These are phyloP conservation scores for Penicillium samsonianum DNA, from an alignment of 495 filamentous ascomycete genomes.

Conservation along the genomic window DNA sequence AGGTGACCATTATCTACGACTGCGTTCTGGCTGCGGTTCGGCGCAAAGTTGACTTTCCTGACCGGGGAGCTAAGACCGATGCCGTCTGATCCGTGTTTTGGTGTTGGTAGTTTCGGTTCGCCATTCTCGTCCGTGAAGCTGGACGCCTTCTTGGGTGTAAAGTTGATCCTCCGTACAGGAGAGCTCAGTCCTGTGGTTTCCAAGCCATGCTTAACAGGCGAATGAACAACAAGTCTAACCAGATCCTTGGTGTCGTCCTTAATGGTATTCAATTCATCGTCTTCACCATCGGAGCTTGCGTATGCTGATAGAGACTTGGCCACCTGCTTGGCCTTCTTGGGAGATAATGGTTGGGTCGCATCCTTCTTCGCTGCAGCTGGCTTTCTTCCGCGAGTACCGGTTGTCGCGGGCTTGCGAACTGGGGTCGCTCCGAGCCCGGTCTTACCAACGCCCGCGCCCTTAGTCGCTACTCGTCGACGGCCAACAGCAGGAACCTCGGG, in stretches of 20 bases:
- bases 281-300: slow-evolving; percentile 47
- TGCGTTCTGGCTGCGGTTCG: slow-evolving; percentile 26
- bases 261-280: slow-evolving; percentile 50
- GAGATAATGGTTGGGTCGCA: slow-evolving; percentile 49
- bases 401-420: slow-evolving; percentile 43
- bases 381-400: slow-evolving; percentile 40
- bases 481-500: slow-evolving; percentile 26
- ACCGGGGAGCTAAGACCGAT: slow-evolving; percentile 32
- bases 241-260: slow-evolving; percentile 41
- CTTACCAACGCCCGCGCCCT: slow-evolving; percentile 15
- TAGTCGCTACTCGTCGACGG: slow-evolving; percentile 23
- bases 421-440: slow-evolving; percentile 51
- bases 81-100: slow-evolving; percentile 27
- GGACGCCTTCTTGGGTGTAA: slow-evolving; percentile 34
- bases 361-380: slow-evolving; percentile 37
- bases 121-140: slow-evolving; percentile 42
- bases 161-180: slow-evolving; percentile 46
- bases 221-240: slow-evolving; percentile 38
- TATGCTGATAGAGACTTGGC: slow-evolving; percentile 48
- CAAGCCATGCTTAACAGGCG: slow-evolving; percentile 39
- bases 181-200: slow-evolving; percentile 36
- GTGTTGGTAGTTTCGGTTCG: slow-evolving; percentile 30
- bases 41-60: slow-evolving; percentile 38
- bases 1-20: slow-evolving; percentile 25
- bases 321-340: slow-evolving; percentile 57